Evolutionary conservation across 2,329 filamentous ascomycete species (phyloP), one percentile per base, ranked within the genome.

Genomic region (Dothistroma septosporum): DNA sequence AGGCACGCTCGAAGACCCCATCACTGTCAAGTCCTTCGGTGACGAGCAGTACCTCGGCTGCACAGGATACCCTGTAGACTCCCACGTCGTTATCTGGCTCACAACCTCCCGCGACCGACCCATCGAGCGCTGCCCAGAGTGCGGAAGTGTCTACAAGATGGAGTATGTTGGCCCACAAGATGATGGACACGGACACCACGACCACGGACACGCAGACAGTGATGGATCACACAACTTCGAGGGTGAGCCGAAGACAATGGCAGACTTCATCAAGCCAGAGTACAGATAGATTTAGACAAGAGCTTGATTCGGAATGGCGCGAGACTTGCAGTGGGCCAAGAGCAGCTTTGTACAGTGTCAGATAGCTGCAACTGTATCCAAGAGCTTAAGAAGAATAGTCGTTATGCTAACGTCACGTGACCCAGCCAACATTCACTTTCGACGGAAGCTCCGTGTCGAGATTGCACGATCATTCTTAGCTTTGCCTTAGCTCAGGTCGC

Each of bases 11-110:
- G 85, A 95, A 67, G 83, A 97, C 80, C 94, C 94, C 70, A 95
- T 99, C 76, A 74, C 88, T 59, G 92, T 99, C 77, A 89, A 88
- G 80, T 92, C 92, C 68, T 92, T 89, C 70, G 94, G 94, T 73
- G 90, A 96, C 60, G 94, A 99, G 86, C 93, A 97, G 82, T 96
- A 94, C 77, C 87, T 88, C 72, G 94, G 94, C 75, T 99, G 94
- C 87, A 99, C 94, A 71, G 94, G 94, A 73, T 90, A 77, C 79
- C 94, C 94, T 58, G 93, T 85, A 71, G 94, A 97, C 82, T 95
- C 92, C 48, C 94, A 99, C 84, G 79, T 83, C 72, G 90, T 93
- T 64, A 85, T 87, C 79, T 99, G 94, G 94, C 85, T 97, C 72
- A 91, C 90, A 67, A 85, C 95, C 74, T 89, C 90, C 76, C 90